These are phyloP conservation scores for Pycnococcus provasolii DNA, from an alignment of 139 green algal species.

Conservation along the genomic window DNA sequence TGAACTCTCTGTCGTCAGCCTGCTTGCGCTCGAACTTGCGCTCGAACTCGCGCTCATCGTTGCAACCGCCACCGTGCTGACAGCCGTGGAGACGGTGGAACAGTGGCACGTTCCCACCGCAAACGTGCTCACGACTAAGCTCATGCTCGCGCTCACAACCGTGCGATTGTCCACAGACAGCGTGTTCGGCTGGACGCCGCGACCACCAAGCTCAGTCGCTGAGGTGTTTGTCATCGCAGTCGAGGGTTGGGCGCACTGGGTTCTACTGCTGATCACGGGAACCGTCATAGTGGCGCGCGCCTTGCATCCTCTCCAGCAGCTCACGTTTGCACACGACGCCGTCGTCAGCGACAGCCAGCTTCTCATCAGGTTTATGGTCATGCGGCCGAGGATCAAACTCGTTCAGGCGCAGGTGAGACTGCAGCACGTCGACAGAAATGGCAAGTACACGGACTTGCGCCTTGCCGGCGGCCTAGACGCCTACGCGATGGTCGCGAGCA, in stretches of 20 bases:
- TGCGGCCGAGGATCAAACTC: not conserved
- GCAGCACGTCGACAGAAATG: too few relatives aligned
- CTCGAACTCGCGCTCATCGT: constrained; percentile 1
- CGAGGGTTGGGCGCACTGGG: constrained; percentile 1
- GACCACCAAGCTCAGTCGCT: not conserved
- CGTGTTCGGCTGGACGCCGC: constrained; percentile 1
- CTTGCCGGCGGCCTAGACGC: too few relatives aligned
- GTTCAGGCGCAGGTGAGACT: too few relatives aligned
- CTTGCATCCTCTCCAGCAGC: not conserved
- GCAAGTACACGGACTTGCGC: too few relatives aligned
- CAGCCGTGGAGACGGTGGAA: not conserved
- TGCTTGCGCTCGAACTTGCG: not conserved
- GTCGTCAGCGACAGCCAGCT: not conserved
- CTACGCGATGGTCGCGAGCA: too few relatives aligned
- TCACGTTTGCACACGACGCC: constrained; percentile 2
- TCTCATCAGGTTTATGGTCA: not conserved
- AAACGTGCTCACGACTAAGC: not conserved
- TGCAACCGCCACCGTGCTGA: not conserved
- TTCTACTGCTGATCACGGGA: constrained; percentile 2
- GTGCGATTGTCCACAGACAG: not conserved
- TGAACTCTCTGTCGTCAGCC: not conserved
- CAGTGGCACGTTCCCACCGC: not conserved
- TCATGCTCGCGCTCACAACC: not conserved
- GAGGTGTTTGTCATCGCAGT: constrained; percentile 1
- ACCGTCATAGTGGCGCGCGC: constrained; percentile 3